These are phyloP conservation scores for Nakazawaea populi DNA, from an alignment of 805 yeast species.

Conservation along the genomic window DNA sequence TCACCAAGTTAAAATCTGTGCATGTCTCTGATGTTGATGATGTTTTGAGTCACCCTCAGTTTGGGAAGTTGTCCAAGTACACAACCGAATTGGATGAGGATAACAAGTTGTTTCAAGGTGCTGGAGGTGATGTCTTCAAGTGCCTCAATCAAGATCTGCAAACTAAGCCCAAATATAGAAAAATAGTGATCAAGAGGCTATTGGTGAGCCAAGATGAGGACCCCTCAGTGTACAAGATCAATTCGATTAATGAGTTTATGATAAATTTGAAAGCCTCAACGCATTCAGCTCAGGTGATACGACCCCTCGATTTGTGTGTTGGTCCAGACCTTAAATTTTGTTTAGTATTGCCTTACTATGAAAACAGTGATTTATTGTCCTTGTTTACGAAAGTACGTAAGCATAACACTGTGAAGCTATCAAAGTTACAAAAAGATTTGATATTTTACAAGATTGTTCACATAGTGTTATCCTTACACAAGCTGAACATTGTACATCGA, in stretches of 20 bases:
- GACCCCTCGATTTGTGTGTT: constrained; percentile 6
- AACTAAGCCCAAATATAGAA: background rate
- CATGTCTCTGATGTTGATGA: background rate
- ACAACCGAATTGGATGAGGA: background rate
- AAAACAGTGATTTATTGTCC: constrained; percentile 42
- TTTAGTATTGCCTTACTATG: constrained; percentile 35
- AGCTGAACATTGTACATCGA: constrained; percentile 37
- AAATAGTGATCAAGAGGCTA: constrained; percentile 2
- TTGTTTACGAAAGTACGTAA: constrained; percentile 34
- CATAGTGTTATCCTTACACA: constrained; percentile 40
- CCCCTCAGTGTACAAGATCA: background rate
- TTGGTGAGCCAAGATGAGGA: background rate
- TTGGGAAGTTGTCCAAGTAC: background rate
- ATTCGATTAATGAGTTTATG: constrained; percentile 5
- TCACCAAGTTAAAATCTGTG: background rate
- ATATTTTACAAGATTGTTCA: constrained; percentile 47
- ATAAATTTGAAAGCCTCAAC: constrained; percentile 2
- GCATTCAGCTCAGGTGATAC: background rate
- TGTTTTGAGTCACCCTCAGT: background rate
- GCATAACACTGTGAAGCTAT: constrained; percentile 21
- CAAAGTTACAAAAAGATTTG: constrained; percentile 34
- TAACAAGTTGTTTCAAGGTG: constrained; percentile 6
- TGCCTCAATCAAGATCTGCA: constrained; percentile 2
- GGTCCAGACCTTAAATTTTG: constrained; percentile 18
- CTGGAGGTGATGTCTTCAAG: constrained; percentile 7